Evolutionary conservation across 108 stramenopile genomes (phyloP).

Genomic region (Conticribra weissflogii): DNA sequence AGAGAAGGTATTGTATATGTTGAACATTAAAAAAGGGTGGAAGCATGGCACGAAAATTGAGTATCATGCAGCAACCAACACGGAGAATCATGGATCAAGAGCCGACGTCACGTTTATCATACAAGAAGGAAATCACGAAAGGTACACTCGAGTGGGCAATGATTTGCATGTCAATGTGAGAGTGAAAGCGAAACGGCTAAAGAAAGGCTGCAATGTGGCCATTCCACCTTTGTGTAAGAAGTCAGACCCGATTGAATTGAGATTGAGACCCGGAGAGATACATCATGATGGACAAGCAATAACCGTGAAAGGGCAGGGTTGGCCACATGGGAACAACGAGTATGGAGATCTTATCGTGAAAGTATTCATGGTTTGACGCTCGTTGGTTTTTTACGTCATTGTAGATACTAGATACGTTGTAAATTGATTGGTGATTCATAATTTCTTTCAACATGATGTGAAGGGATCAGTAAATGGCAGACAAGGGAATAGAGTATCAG

Average conservation of each 20-base stretch:
- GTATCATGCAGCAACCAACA: slow-evolving; percentile 37
- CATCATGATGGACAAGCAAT: slow-evolving; percentile 39
- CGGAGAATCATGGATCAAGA: slow-evolving; percentile 7
- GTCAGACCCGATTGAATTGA: slow-evolving; percentile 46
- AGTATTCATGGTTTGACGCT: slow-evolving; percentile 2
- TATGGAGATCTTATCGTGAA: slow-evolving; percentile 18
- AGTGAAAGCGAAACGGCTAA: slow-evolving; percentile 40
- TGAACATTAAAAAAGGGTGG: slow-evolving; percentile 51
- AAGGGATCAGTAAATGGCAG: too few relatives aligned
- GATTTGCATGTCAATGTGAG: slow-evolving; percentile 58
- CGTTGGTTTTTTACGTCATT: background rate
- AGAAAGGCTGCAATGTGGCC: slow-evolving; percentile 57
- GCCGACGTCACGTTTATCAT: slow-evolving; percentile 74
- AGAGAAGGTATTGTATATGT: slow-evolving; percentile 21
- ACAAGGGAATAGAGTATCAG: background rate
- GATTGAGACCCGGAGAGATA: slow-evolving; percentile 24
- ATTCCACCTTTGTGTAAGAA: slow-evolving; percentile 49
- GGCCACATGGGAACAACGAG: slow-evolving; percentile 47
- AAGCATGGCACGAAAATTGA: slow-evolving; percentile 65
- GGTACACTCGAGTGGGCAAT: slow-evolving; percentile 58
- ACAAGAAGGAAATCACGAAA: slow-evolving; percentile 56
- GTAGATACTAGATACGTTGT: too few relatives aligned
- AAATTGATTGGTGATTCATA: too few relatives aligned
- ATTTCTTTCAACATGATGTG: too few relatives aligned
- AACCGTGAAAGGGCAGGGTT: slow-evolving; percentile 58